phyloP scores from a whole-genome alignment of 2,329 filamentous ascomycete genomes.

The Hypomyces rosellus region DNA sequence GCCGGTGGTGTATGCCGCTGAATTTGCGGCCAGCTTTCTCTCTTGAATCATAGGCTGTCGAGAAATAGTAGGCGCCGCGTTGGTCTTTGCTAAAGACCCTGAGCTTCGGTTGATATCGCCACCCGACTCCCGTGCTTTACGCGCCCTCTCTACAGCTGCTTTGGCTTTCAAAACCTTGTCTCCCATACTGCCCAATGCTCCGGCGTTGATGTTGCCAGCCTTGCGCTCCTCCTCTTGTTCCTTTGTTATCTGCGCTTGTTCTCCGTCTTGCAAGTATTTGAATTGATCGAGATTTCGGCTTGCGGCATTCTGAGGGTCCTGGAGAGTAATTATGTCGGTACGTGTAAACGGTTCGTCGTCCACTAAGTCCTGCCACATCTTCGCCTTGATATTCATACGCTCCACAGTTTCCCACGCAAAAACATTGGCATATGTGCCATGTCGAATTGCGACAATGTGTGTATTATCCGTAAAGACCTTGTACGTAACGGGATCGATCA shows the following conservation, averaged over 20 bases:
- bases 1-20: conserved; percentile 84
- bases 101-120: conserved; percentile 50
- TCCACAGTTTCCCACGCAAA: conserved; percentile 96
- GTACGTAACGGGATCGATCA: conserved; percentile 93
- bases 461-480: conserved; percentile 98
- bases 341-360: conserved; percentile 81
- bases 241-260: conserved; percentile 58
- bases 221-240: conserved; percentile 64
- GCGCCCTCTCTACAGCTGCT: conserved; percentile 85
- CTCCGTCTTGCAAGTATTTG: conserved; percentile 81
- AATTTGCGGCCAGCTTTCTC: conserved; percentile 67
- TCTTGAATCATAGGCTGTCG: conserved; percentile 42
- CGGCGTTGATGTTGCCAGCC: conserved; percentile 66
- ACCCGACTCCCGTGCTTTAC: conserved; percentile 62
- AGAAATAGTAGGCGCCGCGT: conserved; percentile 13
- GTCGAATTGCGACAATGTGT: conserved; percentile 81
- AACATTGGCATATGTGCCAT: conserved; percentile 81
- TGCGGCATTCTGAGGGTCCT: conserved; percentile 88
- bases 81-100: conserved; percentile 34
- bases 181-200: conserved; percentile 69
- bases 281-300: conserved; percentile 79
- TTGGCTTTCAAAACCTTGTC: conserved; percentile 87
- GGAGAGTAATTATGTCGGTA: conserved; percentile 90
- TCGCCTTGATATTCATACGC: conserved; percentile 90
- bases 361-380: conserved; percentile 89